phyloP scores from a whole-genome alignment of 306 rosid genomes.

The Alnus glutinosa region DNA sequence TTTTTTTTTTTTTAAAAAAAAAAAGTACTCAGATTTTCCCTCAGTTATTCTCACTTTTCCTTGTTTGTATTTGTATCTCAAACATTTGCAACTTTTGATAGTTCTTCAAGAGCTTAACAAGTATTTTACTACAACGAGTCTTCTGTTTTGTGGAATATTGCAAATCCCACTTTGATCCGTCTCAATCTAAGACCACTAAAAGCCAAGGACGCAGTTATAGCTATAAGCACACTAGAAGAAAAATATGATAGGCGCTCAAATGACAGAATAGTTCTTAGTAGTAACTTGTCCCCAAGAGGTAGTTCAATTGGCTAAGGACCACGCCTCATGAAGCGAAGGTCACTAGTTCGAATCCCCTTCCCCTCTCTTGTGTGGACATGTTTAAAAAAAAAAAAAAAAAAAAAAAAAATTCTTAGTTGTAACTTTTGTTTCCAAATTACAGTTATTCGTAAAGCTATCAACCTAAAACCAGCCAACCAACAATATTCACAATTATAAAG shows the following conservation, averaged over 20 bases:
- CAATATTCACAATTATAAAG: background rate
- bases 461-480: background rate
- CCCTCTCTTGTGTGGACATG: too few species aligned
- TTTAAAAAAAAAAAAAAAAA: too few species aligned
- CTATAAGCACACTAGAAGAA: background rate
- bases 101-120: slow-evolving; percentile 2
- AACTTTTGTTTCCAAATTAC: background rate
- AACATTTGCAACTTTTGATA: background rate
- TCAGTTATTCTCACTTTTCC: background rate
- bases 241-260: background rate
- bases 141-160: background rate
- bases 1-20: background rate
- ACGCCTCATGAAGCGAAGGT: too few species aligned
- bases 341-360: too few species aligned
- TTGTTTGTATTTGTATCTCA: background rate
- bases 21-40: background rate
- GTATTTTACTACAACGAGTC: background rate
- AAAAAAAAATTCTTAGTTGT: background rate
- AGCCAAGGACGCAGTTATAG: background rate
- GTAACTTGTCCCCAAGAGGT: background rate
- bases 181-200: background rate
- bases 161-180: background rate
- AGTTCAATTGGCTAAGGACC: too few species aligned
- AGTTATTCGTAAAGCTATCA: background rate
- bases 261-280: background rate